phyloP scores from a whole-genome alignment of 306 rosid genomes.

The Pyrus bretschneideri region DNA sequence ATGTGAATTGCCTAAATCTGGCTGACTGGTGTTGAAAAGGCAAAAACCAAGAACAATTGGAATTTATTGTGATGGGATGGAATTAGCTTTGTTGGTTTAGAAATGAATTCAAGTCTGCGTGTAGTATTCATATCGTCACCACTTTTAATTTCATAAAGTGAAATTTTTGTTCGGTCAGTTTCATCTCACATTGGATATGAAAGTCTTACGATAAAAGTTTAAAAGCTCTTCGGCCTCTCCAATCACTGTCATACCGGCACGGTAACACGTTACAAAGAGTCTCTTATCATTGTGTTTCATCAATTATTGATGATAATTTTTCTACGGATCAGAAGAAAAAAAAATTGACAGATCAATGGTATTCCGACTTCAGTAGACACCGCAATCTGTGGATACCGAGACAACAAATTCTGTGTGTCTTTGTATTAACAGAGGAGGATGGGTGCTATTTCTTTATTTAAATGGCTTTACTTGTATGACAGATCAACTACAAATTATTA shows the following conservation, averaged over 20 bases:
- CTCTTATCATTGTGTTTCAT: background rate
- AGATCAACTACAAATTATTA: background rate
- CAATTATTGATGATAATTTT: conserved; percentile 2
- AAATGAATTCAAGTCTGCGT: conserved; percentile 8
- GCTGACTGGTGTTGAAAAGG: background rate
- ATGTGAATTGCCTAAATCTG: background rate
- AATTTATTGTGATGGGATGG: conserved; percentile 17
- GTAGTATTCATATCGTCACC: conserved; percentile 23
- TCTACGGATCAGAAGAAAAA: background rate
- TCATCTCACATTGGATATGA: background rate
- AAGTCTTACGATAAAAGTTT: no score
- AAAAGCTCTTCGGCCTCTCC: background rate
- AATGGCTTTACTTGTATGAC: background rate
- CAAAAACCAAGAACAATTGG: background rate
- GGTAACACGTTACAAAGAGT: background rate
- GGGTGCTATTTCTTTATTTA: background rate
- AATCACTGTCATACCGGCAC: background rate
- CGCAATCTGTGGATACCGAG: background rate
- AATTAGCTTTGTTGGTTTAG: conserved; percentile 19
- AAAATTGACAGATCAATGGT: background rate
- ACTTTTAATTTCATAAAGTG: background rate
- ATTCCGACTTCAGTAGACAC: background rate
- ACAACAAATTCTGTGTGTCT: background rate
- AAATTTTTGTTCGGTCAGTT: background rate
- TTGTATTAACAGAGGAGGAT: background rate